Evolutionary conservation across 2,329 filamentous ascomycete genomes (phyloP).

Genomic region (Teratosphaeria viscida): DNA sequence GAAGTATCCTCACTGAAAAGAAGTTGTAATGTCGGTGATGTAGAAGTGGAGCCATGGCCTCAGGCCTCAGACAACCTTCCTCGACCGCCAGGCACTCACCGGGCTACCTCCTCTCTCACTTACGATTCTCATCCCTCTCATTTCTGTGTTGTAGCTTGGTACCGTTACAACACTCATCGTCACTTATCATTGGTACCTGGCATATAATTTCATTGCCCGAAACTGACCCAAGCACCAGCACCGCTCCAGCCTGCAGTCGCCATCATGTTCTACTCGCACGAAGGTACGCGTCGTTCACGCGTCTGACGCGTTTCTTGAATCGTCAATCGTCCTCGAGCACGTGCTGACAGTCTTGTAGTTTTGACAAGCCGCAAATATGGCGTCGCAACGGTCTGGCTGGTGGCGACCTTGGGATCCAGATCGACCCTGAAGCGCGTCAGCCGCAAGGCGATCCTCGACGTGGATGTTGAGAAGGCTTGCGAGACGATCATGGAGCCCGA

Average conservation of each 20-base stretch:
- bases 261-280: constrained; percentile 89
- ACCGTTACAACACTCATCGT: neutral
- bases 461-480: constrained; percentile 79
- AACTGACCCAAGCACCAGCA: neutral
- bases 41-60: neutral
- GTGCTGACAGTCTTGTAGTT: constrained; percentile 37
- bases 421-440: constrained; percentile 63
- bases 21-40: neutral
- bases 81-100: neutral
- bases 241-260: neutral
- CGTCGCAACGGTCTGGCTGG: constrained; percentile 89
- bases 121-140: neutral
- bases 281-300: constrained; percentile 47
- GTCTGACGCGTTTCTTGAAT: constrained; percentile 1
- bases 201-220: neutral
- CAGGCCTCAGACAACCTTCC: neutral
- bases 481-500: constrained; percentile 76
- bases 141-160: neutral
- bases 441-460: constrained; percentile 76
- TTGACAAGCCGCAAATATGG: constrained; percentile 81
- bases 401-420: constrained; percentile 74
- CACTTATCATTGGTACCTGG: neutral
- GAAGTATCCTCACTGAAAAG: neutral
- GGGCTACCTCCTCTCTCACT: neutral
- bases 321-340: neutral